These are phyloP conservation scores for Fennellomyces sp. DNA, from an alignment of 371 early-diverging fungal genomes.

Conservation along the genomic window DNA sequence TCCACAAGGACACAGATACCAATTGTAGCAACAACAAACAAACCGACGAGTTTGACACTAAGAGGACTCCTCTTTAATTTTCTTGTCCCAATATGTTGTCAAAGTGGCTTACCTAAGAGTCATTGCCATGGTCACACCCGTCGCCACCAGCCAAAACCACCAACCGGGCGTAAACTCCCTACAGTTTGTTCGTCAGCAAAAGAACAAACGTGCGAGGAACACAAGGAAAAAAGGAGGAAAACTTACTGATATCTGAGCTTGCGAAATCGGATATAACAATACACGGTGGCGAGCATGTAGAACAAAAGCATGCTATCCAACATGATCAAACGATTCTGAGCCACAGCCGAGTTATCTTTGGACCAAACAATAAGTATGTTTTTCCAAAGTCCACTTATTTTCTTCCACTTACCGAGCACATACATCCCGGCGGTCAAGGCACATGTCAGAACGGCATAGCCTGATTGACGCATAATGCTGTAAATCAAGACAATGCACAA, in stretches of 20 bases:
- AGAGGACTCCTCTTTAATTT: neutral
- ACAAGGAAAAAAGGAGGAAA: neutral
- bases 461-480: slow-evolving; percentile 85
- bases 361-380: neutral
- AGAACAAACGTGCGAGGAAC: too few species aligned
- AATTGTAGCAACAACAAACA: slow-evolving; percentile 83
- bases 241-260: slow-evolving; percentile 72
- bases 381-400: neutral
- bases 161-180: slow-evolving; percentile 62
- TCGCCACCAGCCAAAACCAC: slow-evolving; percentile 79
- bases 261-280: slow-evolving; percentile 85
- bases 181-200: too few species aligned
- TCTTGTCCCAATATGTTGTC: neutral
- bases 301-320: slow-evolving; percentile 93
- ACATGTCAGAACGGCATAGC: slow-evolving; percentile 80
- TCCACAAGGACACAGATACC: slow-evolving; percentile 89
- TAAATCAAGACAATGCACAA: slow-evolving; percentile 80
- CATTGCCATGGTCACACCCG: slow-evolving; percentile 72
- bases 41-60: slow-evolving; percentile 96
- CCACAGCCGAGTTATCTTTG: slow-evolving; percentile 86
- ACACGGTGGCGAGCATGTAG: slow-evolving; percentile 82
- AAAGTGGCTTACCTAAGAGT: slow-evolving; percentile 57
- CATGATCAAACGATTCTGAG: slow-evolving; percentile 92
- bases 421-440: slow-evolving; percentile 78
- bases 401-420: slow-evolving; percentile 68